Conservation (phyloP, 345 rosid genomes). For the Trapa bicornis region DNA sequence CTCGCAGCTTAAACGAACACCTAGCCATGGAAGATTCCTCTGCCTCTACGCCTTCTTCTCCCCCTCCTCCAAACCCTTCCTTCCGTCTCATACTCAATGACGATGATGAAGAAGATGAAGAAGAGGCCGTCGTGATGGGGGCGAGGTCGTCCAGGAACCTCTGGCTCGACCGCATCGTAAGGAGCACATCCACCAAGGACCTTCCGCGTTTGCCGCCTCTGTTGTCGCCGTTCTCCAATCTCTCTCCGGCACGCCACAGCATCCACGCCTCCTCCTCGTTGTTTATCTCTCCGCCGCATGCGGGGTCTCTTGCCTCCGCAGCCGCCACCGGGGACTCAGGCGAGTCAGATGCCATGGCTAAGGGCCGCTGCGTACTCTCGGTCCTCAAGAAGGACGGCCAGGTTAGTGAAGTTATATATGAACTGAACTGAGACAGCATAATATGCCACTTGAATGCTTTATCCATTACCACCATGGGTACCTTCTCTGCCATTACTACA, state of each 20-base stretch:
- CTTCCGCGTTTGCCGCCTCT: background rate
- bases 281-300: background rate
- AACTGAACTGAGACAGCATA: too few species aligned
- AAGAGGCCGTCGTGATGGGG: background rate
- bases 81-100: conserved; percentile 18
- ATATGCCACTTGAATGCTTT: too few species aligned
- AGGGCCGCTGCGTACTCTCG: conserved; percentile 31
- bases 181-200: conserved; percentile 31
- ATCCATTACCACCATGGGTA: too few species aligned
- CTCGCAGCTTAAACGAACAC: background rate
- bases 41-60: background rate
- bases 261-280: conserved; percentile 20
- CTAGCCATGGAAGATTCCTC: background rate
- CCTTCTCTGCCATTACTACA: too few species aligned
- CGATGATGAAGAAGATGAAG: background rate
- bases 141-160: background rate
- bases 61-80: conserved; percentile 29
- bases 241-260: conserved; percentile 18
- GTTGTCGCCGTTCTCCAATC: conserved; percentile 13
- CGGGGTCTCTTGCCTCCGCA: background rate
- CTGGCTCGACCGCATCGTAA: conserved; percentile 7
- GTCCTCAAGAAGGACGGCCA: conserved; percentile 40
- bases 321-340: background rate
- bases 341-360: conserved; percentile 2
- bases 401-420: background rate